phyloP scores from a whole-genome alignment of 257 asterid species.

The Plantago major region DNA sequence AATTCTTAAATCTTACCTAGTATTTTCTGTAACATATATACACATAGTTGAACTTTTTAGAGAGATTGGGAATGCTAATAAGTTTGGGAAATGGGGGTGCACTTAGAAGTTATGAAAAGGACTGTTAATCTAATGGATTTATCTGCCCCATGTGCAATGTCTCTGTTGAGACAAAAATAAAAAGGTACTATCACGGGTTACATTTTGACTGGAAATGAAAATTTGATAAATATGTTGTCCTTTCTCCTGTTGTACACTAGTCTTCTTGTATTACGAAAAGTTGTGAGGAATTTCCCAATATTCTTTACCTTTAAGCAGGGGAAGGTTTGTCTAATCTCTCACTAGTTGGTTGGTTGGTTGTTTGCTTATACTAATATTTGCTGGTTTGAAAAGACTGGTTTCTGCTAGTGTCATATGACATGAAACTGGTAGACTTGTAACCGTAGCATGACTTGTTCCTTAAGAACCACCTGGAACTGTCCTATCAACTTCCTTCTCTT shows the following conservation, averaged over 20 bases:
- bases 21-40: too few species aligned
- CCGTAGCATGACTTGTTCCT: not conserved
- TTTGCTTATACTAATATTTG: not conserved
- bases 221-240: conserved; percentile 19
- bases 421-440: not conserved
- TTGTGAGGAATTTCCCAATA: not conserved
- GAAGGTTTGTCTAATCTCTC: conserved; percentile 34
- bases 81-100: not conserved
- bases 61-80: not conserved
- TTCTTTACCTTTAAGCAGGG: conserved; percentile 15
- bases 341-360: conserved; percentile 8
- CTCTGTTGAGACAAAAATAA: conserved; percentile 18
- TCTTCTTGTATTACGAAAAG: not conserved
- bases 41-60: not conserved
- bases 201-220: not conserved
- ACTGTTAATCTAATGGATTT: not conserved
- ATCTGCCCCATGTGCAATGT: conserved; percentile 27
- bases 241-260: conserved; percentile 15
- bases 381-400: not conserved
- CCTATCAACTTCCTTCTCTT: not conserved
- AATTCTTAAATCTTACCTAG: not conserved
- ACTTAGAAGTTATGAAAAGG: not conserved
- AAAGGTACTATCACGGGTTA: conserved; percentile 19
- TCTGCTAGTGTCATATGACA: not conserved
- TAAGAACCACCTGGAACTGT: not conserved